Conservation (phyloP, 306 rosid species). For the Acacia acuminata region DNA sequence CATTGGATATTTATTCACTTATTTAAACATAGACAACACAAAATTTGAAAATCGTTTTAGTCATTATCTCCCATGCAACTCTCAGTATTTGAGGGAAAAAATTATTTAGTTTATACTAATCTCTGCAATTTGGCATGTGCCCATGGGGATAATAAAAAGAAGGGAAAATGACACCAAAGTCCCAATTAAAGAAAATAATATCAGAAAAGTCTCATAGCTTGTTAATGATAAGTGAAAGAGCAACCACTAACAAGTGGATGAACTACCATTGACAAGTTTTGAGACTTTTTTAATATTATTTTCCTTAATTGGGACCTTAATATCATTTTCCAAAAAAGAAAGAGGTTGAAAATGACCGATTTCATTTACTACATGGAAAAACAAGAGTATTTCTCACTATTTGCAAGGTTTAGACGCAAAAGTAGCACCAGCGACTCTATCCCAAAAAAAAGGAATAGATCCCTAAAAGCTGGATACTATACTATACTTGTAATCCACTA, state of each 20-base stretch:
- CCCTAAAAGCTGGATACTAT: not conserved
- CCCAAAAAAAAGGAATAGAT: not conserved
- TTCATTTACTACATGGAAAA: slow-evolving; percentile 17
- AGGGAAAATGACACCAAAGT: too few relatives aligned
- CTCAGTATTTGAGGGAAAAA: too few relatives aligned
- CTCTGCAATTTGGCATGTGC: not conserved
- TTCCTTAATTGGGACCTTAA: too few relatives aligned
- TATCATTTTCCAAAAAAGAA: too few relatives aligned
- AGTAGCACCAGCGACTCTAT: slow-evolving; percentile 4
- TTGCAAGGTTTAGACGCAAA: not conserved
- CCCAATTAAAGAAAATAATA: too few relatives aligned
- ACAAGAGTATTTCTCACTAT: not conserved
- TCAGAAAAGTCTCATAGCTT: too few relatives aligned
- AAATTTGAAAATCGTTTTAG: not conserved
- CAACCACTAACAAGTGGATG: too few relatives aligned
- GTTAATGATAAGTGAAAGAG: too few relatives aligned
- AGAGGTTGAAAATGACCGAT: slow-evolving; percentile 9
- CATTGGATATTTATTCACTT: not conserved
- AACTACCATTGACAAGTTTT: too few relatives aligned
- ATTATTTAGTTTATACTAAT: not conserved
- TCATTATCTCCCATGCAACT: not conserved
- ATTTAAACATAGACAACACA: too few relatives aligned
- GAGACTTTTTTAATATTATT: too few relatives aligned
- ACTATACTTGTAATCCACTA: slow-evolving; percentile 32
- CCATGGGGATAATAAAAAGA: too few relatives aligned